Conservation (phyloP, 495 filamentous ascomycete genomes). For the Xylaria castorea region DNA sequence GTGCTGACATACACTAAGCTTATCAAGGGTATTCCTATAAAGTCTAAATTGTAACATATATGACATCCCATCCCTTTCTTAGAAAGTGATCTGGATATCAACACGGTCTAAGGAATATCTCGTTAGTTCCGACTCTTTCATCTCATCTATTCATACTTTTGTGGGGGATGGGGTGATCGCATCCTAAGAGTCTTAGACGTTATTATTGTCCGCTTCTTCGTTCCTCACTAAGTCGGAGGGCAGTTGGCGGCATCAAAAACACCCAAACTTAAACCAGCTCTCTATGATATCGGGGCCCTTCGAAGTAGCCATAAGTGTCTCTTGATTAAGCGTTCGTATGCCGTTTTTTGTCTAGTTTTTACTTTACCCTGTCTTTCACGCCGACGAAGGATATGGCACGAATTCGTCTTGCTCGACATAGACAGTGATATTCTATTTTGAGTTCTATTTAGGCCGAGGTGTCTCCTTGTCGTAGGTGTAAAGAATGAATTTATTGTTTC, state of each 20-base stretch:
- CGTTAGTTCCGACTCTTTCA: not conserved
- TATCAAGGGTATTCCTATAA: not conserved
- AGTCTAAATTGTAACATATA: not conserved
- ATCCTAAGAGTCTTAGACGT: not conserved
- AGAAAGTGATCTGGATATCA: not conserved
- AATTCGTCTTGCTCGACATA: not conserved
- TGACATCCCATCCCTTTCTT: not conserved
- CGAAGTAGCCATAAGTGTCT: not conserved
- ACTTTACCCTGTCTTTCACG: not conserved
- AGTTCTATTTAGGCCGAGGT: no score
- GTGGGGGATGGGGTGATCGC: not conserved
- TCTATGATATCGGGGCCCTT: not conserved
- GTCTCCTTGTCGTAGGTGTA: not conserved
- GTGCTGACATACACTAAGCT: not conserved
- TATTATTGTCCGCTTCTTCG: not conserved
- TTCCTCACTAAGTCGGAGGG: not conserved
- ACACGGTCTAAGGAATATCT: not conserved
- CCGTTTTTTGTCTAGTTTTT: not conserved
- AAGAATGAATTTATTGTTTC: not conserved
- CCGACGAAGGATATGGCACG: not conserved
- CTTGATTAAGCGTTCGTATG: not conserved
- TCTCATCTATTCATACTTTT: not conserved
- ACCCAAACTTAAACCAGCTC: not conserved
- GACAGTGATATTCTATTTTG: not conserved
- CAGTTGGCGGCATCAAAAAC: not conserved